Evolutionary conservation across 2,329 filamentous ascomycete genomes (phyloP).

Genomic region (Gnomoniopsis sp.): DNA sequence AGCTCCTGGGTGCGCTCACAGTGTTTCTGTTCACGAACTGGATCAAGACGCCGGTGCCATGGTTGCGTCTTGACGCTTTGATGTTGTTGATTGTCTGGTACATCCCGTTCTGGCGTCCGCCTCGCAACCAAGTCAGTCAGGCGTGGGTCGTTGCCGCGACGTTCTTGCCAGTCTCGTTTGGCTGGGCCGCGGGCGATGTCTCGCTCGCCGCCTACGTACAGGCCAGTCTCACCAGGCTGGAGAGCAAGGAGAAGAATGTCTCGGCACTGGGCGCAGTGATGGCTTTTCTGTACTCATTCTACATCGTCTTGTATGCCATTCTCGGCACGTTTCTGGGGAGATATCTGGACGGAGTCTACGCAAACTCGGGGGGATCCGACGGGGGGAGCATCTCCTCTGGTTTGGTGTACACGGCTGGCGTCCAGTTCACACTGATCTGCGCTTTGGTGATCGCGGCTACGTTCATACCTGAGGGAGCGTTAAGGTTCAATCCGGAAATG

Average conservation of each 20-base stretch:
- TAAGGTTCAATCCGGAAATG: constrained; percentile 40
- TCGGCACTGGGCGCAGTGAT: constrained; percentile 48
- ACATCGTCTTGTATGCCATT: constrained; percentile 33
- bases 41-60: constrained; percentile 46
- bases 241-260: constrained; percentile 40
- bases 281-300: constrained; percentile 47
- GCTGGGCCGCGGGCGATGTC: constrained; percentile 50
- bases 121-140: constrained; percentile 34
- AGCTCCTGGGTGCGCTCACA: constrained; percentile 43
- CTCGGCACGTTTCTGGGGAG: constrained; percentile 35
- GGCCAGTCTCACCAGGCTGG: constrained; percentile 42
- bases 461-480: constrained; percentile 42
- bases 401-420: constrained; percentile 40
- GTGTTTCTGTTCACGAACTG: constrained; percentile 47
- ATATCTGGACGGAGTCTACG: constrained; percentile 42
- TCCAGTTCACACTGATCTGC: constrained; percentile 44
- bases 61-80: constrained; percentile 45
- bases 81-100: constrained; percentile 46
- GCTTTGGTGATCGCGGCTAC: constrained; percentile 39
- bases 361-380: constrained; percentile 23
- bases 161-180: constrained; percentile 44
- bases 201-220: constrained; percentile 49
- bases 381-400: constrained; percentile 34
- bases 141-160: constrained; percentile 44
- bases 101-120: constrained; percentile 42